Percentiles rank a stretch among this genome's conserved stretches.
These are phyloP conservation scores for Boletus rubescentipes DNA, from an alignment of 768 basidiomycete species.

Conservation along the genomic window DNA sequence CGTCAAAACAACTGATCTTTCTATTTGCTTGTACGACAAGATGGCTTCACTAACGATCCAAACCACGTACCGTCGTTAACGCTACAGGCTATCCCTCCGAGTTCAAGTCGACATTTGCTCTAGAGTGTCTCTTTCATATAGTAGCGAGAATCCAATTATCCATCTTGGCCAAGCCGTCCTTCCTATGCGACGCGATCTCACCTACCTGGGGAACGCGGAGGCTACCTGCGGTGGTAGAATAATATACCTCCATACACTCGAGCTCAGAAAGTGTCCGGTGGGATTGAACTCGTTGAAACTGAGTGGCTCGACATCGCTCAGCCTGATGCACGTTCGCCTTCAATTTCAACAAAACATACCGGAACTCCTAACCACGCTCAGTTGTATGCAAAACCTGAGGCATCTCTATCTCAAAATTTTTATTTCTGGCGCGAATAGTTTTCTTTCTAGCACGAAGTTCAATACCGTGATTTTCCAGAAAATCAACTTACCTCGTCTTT, in stretches of 20 bases:
- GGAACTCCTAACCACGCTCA: slow-evolving; percentile 33
- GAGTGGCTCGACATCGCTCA: slow-evolving; percentile 29
- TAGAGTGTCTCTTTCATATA: too few species aligned
- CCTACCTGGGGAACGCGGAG: not conserved
- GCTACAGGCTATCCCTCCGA: too few species aligned
- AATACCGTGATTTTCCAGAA: not conserved
- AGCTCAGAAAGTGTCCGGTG: not conserved
- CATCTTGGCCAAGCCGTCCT: too few species aligned
- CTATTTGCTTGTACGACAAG: too few species aligned
- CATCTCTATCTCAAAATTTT: slow-evolving; percentile 33
- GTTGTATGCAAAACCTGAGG: slow-evolving; percentile 33
- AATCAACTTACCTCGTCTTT: not conserved
- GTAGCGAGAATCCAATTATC: too few species aligned
- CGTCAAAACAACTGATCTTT: too few species aligned
- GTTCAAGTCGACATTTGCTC: too few species aligned
- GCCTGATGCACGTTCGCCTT: slow-evolving; percentile 11
- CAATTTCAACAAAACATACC: slow-evolving; percentile 26
- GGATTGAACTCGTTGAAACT: not conserved
- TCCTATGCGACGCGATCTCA: too few species aligned
- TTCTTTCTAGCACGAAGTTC: not conserved
- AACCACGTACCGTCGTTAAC: too few species aligned
- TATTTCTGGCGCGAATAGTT: slow-evolving; percentile 17
- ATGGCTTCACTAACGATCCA: too few species aligned
- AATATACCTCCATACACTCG: not conserved
- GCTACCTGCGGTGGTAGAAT: too few species aligned